A percentile compares a stretch with the other conserved stretches of the same genome.
phyloP scores from a whole-genome alignment of 2,329 filamentous ascomycete genomes.

The Pleoardoris graminearum region DNA sequence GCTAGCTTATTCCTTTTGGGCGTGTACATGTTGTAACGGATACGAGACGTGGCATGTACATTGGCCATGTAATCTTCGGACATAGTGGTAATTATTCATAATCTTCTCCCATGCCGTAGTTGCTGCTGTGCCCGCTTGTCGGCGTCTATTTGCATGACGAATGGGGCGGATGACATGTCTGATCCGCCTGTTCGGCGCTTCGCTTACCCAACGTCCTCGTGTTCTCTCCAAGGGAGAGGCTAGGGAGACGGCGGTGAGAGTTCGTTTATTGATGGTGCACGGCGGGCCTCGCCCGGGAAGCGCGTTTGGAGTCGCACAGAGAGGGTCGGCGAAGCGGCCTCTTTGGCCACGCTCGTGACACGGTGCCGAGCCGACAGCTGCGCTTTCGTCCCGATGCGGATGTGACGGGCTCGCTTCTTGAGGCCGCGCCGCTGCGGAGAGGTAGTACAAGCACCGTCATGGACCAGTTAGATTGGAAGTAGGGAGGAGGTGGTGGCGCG shows the following conservation, averaged over 20 bases:
- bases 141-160: neutral
- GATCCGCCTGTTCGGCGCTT: neutral
- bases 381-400: constrained; percentile 14
- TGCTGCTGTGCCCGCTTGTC: neutral
- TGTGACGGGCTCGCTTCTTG: constrained; percentile 19
- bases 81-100: constrained; percentile 16
- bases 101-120: neutral
- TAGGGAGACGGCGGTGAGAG: constrained; percentile 1
- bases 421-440: constrained; percentile 1
- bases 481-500: neutral
- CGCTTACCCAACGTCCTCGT: neutral
- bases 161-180: too few species aligned
- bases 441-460: constrained; percentile 10
- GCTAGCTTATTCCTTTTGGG: constrained; percentile 2
- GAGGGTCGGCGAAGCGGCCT: constrained; percentile 6
- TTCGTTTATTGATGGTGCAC: neutral
- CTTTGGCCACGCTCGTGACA: constrained; percentile 6
- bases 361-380: constrained; percentile 9
- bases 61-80: constrained; percentile 11
- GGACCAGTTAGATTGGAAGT: constrained; percentile 8
- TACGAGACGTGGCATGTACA: constrained; percentile 12
- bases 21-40: constrained; percentile 4
- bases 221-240: neutral
- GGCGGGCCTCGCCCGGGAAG: neutral
- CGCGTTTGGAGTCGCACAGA: neutral